Conservation (phyloP, 2,329 filamentous ascomycete species). For the Claviceps arundinis region DNA sequence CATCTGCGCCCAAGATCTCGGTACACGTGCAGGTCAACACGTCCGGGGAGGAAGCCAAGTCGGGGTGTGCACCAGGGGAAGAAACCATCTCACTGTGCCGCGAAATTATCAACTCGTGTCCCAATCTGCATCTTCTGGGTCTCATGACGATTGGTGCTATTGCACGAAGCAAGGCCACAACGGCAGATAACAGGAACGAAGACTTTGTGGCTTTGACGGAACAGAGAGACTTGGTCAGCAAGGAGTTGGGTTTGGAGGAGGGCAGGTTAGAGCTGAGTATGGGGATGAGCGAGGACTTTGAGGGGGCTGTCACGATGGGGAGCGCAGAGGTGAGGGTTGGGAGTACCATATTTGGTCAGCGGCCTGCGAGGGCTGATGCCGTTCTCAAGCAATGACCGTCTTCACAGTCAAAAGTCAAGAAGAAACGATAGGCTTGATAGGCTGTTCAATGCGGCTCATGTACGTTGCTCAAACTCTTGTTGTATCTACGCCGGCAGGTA, state of each 20-base stretch:
- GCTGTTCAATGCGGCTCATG: too few species aligned
- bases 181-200: conserved; percentile 71
- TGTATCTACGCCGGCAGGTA: too few species aligned
- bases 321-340: conserved; percentile 86
- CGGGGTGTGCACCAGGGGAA: conserved; percentile 58
- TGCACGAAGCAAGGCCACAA: conserved; percentile 63
- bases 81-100: conserved; percentile 52
- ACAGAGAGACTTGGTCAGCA: conserved; percentile 56
- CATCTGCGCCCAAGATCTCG: conserved; percentile 37
- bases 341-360: conserved; percentile 82
- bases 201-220: conserved; percentile 63
- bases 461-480: too few species aligned
- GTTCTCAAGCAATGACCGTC: conserved; percentile 40
- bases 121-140: conserved; percentile 61
- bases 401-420: too few species aligned
- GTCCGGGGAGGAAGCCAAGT: conserved; percentile 75
- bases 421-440: too few species aligned
- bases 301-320: conserved; percentile 70
- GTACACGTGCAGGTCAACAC: conserved; percentile 95
- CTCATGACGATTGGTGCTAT: conserved; percentile 98
- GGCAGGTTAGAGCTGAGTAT: conserved; percentile 76
- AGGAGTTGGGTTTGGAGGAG: conserved; percentile 31
- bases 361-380: conserved; percentile 68
- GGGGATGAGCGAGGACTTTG: conserved; percentile 97
- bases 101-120: conserved; percentile 57